phyloP scores from a whole-genome alignment of 352 stramenopile species.

The Phytophthora tubulina region DNA sequence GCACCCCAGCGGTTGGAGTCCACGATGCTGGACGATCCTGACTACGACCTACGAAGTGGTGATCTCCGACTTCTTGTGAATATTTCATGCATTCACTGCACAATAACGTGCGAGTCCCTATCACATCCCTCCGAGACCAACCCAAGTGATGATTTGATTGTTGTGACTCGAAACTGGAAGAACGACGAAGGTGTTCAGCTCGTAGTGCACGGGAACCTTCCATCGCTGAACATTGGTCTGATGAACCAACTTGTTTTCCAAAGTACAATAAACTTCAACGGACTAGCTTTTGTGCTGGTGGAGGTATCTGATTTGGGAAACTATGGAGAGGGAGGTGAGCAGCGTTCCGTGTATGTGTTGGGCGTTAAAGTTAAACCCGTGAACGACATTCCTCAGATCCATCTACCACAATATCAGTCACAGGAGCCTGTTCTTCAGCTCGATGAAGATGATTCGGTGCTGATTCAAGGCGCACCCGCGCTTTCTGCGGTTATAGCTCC shows the following conservation, averaged over 20 bases:
- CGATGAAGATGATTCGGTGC: slow-evolving; percentile 46
- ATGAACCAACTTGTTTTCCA: slow-evolving; percentile 53
- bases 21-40: slow-evolving; percentile 38
- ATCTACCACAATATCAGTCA: slow-evolving; percentile 51
- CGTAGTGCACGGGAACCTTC: slow-evolving; percentile 37
- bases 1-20: slow-evolving; percentile 35
- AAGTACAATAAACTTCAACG: slow-evolving; percentile 40
- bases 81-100: slow-evolving; percentile 53
- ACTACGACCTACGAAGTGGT: slow-evolving; percentile 12
- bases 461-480: slow-evolving; percentile 52
- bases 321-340: slow-evolving; percentile 36
- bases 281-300: slow-evolving; percentile 51
- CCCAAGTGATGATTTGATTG: slow-evolving; percentile 27
- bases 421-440: slow-evolving; percentile 48
- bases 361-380: slow-evolving; percentile 46
- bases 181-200: slow-evolving; percentile 29
- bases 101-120: slow-evolving; percentile 26
- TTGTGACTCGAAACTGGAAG: slow-evolving; percentile 17
- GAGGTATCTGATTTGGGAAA: slow-evolving; percentile 54
- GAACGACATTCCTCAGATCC: slow-evolving; percentile 53
- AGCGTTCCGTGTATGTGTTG: slow-evolving; percentile 46
- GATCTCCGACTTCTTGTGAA: slow-evolving; percentile 47
- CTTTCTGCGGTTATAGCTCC: background rate
- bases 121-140: slow-evolving; percentile 3
- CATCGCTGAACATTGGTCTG: slow-evolving; percentile 47